These are phyloP conservation scores for Saccharomycopsis javanensis DNA, from an alignment of 805 yeast species.

Conservation along the genomic window DNA sequence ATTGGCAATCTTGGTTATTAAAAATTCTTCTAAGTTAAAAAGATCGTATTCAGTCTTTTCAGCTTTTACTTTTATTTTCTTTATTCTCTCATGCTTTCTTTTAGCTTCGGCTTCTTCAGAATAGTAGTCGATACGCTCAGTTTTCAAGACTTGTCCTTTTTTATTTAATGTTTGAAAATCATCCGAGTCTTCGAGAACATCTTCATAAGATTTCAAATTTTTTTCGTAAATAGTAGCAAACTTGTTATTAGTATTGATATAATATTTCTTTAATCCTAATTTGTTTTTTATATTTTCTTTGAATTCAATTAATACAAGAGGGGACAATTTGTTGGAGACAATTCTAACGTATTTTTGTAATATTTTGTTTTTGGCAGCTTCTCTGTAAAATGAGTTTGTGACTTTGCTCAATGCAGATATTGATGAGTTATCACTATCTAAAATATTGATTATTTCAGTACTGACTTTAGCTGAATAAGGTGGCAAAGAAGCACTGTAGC, in stretches of 20 bases:
- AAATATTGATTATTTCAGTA: conserved; percentile 41
- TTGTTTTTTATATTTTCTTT: conserved; percentile 34
- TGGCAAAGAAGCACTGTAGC: conserved; percentile 90
- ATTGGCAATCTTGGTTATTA: conserved; percentile 62
- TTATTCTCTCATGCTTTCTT: conserved; percentile 8
- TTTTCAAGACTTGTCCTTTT: neutral
- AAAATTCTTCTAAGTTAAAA: conserved; percentile 44
- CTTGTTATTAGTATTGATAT: conserved; percentile 27
- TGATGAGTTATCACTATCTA: conserved; percentile 36
- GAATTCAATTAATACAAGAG: conserved; percentile 60
- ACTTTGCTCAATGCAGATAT: conserved; percentile 32
- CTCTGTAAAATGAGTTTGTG: conserved; percentile 30
- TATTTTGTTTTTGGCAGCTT: conserved; percentile 32
- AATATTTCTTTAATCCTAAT: conserved; percentile 36
- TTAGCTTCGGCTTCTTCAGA: conserved; percentile 6
- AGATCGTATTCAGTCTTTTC: conserved; percentile 22
- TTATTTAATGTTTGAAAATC: neutral
- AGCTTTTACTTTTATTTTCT: neutral
- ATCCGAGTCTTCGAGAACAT: neutral
- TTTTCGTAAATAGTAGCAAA: conserved; percentile 26
- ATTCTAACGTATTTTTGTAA: conserved; percentile 37
- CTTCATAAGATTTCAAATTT: conserved; percentile 6
- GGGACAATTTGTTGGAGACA: conserved; percentile 49
- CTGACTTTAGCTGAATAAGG: conserved; percentile 73
- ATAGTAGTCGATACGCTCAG: conserved; percentile 17